Conservation (phyloP, 2,329 filamentous ascomycete species). For the Chrysoporthe deuterocubensis region DNA sequence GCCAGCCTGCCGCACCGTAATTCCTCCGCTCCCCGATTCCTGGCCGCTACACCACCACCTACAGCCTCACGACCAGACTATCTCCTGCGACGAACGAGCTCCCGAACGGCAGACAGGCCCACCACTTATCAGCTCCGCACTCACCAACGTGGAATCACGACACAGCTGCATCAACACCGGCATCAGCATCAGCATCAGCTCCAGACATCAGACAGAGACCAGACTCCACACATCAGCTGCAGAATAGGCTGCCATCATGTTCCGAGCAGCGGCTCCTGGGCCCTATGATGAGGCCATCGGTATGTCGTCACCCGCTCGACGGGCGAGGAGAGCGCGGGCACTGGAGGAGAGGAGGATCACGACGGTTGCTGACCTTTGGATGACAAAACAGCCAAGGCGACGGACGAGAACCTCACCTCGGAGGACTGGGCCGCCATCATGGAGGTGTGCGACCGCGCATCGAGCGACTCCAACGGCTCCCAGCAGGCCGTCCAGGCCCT, state of each 20-base stretch:
- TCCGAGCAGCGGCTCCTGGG: constrained; percentile 60
- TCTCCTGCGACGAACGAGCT: neutral
- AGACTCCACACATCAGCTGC: neutral
- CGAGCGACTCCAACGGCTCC: constrained; percentile 59
- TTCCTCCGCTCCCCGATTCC: neutral
- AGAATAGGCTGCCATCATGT: constrained; percentile 53
- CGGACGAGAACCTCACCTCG: constrained; percentile 94
- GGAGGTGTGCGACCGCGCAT: constrained; percentile 65
- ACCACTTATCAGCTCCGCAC: neutral
- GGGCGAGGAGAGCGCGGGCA: neutral
- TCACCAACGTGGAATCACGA: neutral
- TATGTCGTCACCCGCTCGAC: constrained; percentile 41
- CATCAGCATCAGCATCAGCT: constrained; percentile 2
- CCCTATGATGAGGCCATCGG: constrained; percentile 65
- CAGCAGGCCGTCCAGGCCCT: constrained; percentile 88
- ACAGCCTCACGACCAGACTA: neutral
- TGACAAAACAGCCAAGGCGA: constrained; percentile 67
- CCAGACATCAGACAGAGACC: neutral
- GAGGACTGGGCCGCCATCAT: constrained; percentile 72
- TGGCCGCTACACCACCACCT: neutral
- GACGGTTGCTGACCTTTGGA: constrained; percentile 11
- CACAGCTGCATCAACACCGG: neutral
- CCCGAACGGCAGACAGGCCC: neutral
- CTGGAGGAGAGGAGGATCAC: neutral
- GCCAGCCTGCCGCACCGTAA: constrained; percentile 6